phyloP scores from a whole-genome alignment of 306 rosid genomes.

The Quercus dentata region DNA sequence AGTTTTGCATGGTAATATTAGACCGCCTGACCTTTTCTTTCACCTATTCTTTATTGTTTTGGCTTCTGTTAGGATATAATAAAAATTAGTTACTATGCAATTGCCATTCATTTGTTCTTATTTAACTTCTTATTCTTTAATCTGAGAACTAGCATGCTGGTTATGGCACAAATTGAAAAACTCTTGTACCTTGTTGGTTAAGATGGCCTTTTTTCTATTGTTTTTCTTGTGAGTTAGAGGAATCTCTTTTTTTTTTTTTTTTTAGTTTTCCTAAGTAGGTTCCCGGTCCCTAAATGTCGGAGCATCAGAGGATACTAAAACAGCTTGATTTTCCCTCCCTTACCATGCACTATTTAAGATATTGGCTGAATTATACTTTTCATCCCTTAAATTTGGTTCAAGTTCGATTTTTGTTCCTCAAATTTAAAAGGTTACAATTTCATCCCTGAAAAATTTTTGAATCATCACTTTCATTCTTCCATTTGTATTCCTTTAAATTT shows the following conservation, averaged over 20 bases:
- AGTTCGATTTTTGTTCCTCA: too few relatives aligned
- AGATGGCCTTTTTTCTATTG: background rate
- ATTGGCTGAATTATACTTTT: too few relatives aligned
- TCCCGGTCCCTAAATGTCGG: background rate
- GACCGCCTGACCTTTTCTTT: background rate
- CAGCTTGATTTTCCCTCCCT: background rate
- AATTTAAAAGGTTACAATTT: too few relatives aligned
- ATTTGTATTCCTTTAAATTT: too few relatives aligned
- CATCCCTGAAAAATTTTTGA: too few relatives aligned
- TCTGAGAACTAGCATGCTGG: background rate
- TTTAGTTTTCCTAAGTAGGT: background rate
- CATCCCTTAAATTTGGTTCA: too few relatives aligned
- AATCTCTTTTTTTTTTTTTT: background rate
- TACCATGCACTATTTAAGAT: background rate
- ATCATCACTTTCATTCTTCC: too few relatives aligned
- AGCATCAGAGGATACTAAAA: background rate
- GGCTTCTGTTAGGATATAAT: background rate
- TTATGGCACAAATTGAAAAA: background rate
- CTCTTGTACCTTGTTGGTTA: background rate
- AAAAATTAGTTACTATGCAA: background rate
- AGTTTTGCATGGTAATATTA: background rate
- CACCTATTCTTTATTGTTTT: background rate
- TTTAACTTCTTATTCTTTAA: background rate
- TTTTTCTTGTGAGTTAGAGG: background rate
- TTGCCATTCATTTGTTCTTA: background rate